A percentile compares a stretch with the other conserved stretches of the same genome.
Conservation (phyloP, 768 basidiomycete species). For the Myochromella boudieri region DNA sequence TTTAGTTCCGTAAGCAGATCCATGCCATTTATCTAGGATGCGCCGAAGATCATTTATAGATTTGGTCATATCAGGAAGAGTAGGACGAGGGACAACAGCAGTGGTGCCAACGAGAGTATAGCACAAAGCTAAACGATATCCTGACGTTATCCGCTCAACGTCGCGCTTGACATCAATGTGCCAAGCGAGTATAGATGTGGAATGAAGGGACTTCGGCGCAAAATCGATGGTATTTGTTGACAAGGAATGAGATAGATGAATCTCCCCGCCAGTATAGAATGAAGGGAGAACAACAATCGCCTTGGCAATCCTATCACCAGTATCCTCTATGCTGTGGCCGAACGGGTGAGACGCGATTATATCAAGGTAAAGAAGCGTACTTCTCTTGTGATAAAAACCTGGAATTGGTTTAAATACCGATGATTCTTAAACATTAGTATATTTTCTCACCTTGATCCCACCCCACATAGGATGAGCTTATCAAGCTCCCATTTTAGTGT, state of each 20-base stretch:
- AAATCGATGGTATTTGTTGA: conserved; percentile 35
- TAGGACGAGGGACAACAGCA: conserved; percentile 26
- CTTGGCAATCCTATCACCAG: conserved; percentile 51
- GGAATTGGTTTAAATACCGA: conserved; percentile 18
- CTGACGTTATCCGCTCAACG: conserved; percentile 46
- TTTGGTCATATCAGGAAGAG: conserved; percentile 24
- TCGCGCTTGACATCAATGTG: conserved; percentile 54
- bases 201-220: conserved; percentile 25
- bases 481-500: conserved; percentile 39
- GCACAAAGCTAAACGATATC: conserved; percentile 49
- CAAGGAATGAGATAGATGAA: conserved; percentile 39
- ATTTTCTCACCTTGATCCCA: conserved; percentile 51
- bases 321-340: conserved; percentile 40
- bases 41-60: conserved; percentile 23
- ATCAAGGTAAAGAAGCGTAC: conserved; percentile 24
- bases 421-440: conserved; percentile 7
- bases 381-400: conserved; percentile 48
- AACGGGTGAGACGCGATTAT: background rate
- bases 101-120: conserved; percentile 49
- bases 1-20: conserved; percentile 18
- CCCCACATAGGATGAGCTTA: conserved; percentile 48
- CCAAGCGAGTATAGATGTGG: conserved; percentile 45
- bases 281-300: conserved; percentile 49
- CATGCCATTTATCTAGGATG: conserved; percentile 38
- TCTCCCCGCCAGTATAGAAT: conserved; percentile 42